Conservation (phyloP, 306 rosid genomes). For the Cucumis melo region DNA sequence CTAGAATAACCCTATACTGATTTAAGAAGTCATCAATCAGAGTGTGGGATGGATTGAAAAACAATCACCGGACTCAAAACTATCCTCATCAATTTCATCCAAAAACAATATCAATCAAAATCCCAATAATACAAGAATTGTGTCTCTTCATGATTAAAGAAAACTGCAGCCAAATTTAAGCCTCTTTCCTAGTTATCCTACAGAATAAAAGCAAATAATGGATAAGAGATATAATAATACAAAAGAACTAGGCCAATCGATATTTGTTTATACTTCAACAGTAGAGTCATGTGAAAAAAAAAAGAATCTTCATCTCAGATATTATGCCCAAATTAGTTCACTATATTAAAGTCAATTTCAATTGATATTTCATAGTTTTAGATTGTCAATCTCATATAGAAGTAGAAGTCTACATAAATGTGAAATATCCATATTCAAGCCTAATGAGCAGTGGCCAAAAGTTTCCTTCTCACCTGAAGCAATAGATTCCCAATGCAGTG, state of each 20-base stretch:
- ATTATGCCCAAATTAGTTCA: not conserved
- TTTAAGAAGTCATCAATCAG: not conserved
- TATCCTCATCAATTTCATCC: conserved; percentile 1
- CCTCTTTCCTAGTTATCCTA: conserved; percentile 97
- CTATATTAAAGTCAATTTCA: no score
- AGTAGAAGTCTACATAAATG: not conserved
- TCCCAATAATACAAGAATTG: not conserved
- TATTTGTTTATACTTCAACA: not conserved
- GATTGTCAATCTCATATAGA: not conserved
- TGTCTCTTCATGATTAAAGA: not conserved
- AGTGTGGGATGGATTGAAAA: not conserved
- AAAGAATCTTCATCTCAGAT: not conserved
- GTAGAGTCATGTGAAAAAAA: not conserved
- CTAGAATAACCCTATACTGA: not conserved
- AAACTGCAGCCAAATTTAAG: conserved; percentile 30
- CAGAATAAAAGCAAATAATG: not conserved
- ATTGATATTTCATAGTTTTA: not conserved
- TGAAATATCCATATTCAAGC: not conserved
- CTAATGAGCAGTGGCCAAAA: not conserved
- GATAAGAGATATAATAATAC: not conserved
- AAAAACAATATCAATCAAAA: conserved; percentile 1
- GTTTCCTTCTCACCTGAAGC: conserved; percentile 62
- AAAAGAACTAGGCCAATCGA: not conserved
- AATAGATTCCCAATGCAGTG: conserved; percentile 78
- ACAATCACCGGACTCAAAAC: not conserved